Conservation (phyloP, 2,329 filamentous ascomycete species). For the Myrmaecium sp. region DNA sequence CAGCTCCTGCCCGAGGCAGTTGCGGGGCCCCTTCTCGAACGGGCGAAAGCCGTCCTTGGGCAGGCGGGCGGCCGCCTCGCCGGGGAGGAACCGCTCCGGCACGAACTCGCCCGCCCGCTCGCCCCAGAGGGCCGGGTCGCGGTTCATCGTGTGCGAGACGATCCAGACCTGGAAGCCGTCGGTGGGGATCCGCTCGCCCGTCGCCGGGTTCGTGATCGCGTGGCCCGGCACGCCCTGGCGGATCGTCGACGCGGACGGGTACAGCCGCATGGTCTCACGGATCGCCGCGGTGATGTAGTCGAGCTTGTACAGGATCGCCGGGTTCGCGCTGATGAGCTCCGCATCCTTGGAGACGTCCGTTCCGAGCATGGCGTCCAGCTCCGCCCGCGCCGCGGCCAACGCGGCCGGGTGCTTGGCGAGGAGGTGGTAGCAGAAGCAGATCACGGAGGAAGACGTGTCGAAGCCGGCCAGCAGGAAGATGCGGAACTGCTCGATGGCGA, state of each 20-base stretch:
- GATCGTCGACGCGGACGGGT: conserved; percentile 28
- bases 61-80: conserved; percentile 5
- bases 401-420: conserved; percentile 5
- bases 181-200: neutral
- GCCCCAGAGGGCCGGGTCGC: conserved; percentile 13
- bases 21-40: conserved; percentile 37
- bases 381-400: conserved; percentile 18
- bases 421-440: conserved; percentile 8
- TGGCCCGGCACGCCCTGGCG: neutral
- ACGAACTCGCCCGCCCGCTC: too few relatives aligned
- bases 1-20: conserved; percentile 41
- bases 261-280: conserved; percentile 36
- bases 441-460: conserved; percentile 19
- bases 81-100: conserved; percentile 4
- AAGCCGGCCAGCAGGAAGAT: conserved; percentile 27
- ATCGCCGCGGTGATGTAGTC: conserved; percentile 35
- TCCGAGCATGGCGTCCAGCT: conserved; percentile 37
- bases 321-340: neutral
- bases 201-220: conserved; percentile 8
- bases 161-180: conserved; percentile 2
- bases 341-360: neutral
- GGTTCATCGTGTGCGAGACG: conserved; percentile 6
- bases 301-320: conserved; percentile 29
- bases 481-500: conserved; percentile 12
- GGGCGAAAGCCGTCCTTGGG: conserved; percentile 31